Conservation (phyloP, 306 rosid species). For the apple (Malus domestica) region DNA sequence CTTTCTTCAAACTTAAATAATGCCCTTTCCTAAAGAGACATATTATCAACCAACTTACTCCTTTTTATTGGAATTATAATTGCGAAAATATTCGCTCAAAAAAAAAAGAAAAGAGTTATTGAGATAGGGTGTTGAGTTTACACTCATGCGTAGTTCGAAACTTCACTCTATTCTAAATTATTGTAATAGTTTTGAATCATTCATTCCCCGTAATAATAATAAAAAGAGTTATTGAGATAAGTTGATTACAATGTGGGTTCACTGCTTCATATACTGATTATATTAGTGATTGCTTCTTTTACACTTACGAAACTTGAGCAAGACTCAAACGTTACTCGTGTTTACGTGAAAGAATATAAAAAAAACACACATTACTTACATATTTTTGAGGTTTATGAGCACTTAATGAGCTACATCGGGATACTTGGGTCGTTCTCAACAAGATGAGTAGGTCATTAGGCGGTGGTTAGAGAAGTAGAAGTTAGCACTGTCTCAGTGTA, state of each 20-base stretch:
- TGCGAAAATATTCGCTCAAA: not conserved
- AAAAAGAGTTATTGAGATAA: not conserved
- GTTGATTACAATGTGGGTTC: not conserved
- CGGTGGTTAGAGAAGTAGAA: slow-evolving; percentile 62
- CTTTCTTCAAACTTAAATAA: not conserved
- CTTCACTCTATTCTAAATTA: no score
- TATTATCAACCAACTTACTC: not conserved
- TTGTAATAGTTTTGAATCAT: no score
- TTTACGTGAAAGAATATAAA: not conserved
- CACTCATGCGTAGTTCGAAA: no score
- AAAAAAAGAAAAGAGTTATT: not conserved
- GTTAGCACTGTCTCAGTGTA: slow-evolving; percentile 47
- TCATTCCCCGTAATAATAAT: no score
- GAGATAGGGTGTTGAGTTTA: no score
- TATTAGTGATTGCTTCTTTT: not conserved
- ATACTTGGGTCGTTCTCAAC: slow-evolving; percentile 22
- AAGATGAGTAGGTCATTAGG: slow-evolving; percentile 24
- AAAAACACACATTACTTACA: not conserved
- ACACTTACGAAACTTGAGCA: not conserved
- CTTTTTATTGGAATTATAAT: not conserved
- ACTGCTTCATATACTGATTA: not conserved
- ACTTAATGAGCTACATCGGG: not conserved
- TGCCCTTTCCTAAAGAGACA: not conserved
- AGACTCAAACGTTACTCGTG: not conserved
- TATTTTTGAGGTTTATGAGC: not conserved